phyloP scores from a whole-genome alignment of 352 stramenopile genomes.

The Ochromonadaceae sp. region DNA sequence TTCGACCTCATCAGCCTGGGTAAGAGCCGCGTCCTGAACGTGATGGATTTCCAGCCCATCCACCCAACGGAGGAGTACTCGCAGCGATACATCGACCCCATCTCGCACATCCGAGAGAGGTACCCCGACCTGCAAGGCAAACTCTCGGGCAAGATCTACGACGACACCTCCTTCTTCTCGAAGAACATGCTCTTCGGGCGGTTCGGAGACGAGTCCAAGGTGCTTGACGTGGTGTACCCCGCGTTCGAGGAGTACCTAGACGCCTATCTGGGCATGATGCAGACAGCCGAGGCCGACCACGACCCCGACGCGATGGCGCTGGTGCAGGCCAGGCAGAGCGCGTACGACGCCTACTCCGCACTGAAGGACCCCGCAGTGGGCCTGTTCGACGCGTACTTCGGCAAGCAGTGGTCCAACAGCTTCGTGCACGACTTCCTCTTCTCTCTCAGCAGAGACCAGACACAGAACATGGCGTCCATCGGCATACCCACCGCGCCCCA shows the following conservation, averaged over 20 bases:
- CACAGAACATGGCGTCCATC: too few species aligned
- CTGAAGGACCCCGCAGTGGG: slow-evolving; percentile 33
- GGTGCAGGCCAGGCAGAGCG: slow-evolving; percentile 28
- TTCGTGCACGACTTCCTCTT: slow-evolving; percentile 21
- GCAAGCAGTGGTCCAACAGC: slow-evolving; percentile 8
- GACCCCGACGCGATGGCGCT: slow-evolving; percentile 10
- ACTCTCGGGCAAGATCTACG: slow-evolving; percentile 33
- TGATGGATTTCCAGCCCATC: slow-evolving; percentile 33
- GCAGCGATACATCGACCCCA: slow-evolving; percentile 11
- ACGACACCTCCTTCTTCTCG: slow-evolving; percentile 32
- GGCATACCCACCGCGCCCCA: too few species aligned
- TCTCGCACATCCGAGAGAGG: slow-evolving; percentile 28
- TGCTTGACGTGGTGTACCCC: slow-evolving; percentile 22
- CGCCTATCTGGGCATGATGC: slow-evolving; percentile 20
- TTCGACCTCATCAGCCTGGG: slow-evolving; percentile 34
- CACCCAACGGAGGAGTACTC: slow-evolving; percentile 26
- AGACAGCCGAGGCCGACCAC: neutral
- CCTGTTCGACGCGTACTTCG: slow-evolving; percentile 33
- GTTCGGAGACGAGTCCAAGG: slow-evolving; percentile 26
- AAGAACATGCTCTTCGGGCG: slow-evolving; percentile 33
- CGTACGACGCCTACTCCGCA: slow-evolving; percentile 33
- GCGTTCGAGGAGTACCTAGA: slow-evolving; percentile 32
- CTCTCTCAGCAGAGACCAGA: too few species aligned
- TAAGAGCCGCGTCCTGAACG: slow-evolving; percentile 27
- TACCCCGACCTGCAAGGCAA: slow-evolving; percentile 31